These are phyloP conservation scores for Calonectria multiphialidica DNA, from an alignment of 2,329 filamentous ascomycete genomes.

Conservation along the genomic window DNA sequence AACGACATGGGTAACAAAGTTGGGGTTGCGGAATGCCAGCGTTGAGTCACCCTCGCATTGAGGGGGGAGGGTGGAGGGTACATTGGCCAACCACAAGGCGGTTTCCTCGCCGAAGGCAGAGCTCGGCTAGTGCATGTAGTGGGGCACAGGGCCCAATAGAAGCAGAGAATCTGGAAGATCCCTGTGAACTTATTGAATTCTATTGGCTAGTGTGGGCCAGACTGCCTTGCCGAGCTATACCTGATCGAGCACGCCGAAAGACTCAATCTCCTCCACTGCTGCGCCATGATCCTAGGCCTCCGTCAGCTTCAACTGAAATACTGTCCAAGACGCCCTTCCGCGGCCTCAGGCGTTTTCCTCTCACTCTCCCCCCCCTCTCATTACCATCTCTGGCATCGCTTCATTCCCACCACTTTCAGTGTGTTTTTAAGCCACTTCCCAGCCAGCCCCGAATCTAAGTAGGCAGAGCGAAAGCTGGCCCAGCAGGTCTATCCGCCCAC, in stretches of 20 bases:
- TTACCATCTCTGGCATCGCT: slow-evolving; percentile 15
- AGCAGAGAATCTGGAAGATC: slow-evolving; percentile 10
- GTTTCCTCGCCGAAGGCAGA: slow-evolving; percentile 51
- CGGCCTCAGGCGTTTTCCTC: slow-evolving; percentile 48
- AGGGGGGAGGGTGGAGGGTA: slow-evolving; percentile 22
- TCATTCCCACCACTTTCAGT: neutral
- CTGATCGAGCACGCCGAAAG: slow-evolving; percentile 59
- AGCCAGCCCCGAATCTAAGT: neutral
- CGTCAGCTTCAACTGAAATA: slow-evolving; percentile 50
- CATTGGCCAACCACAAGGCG: slow-evolving; percentile 49
- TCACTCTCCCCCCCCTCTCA: slow-evolving; percentile 30
- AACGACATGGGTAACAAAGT: slow-evolving; percentile 30
- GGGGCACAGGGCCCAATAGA: slow-evolving; percentile 46
- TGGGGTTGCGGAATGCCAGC: slow-evolving; percentile 36
- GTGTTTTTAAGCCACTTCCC: neutral
- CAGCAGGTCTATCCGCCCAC: slow-evolving; percentile 8
- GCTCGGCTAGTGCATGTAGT: slow-evolving; percentile 41
- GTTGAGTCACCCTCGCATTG: slow-evolving; percentile 48
- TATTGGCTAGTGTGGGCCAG: slow-evolving; percentile 43
- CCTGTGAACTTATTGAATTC: neutral
- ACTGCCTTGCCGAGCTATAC: slow-evolving; percentile 46
- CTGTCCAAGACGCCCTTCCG: slow-evolving; percentile 48
- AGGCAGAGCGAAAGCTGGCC: slow-evolving; percentile 20
- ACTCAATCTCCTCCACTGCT: slow-evolving; percentile 51
- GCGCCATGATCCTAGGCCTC: slow-evolving; percentile 43